phyloP scores from a whole-genome alignment of 2,329 filamentous ascomycete species.

The Blumeria graminis region DNA sequence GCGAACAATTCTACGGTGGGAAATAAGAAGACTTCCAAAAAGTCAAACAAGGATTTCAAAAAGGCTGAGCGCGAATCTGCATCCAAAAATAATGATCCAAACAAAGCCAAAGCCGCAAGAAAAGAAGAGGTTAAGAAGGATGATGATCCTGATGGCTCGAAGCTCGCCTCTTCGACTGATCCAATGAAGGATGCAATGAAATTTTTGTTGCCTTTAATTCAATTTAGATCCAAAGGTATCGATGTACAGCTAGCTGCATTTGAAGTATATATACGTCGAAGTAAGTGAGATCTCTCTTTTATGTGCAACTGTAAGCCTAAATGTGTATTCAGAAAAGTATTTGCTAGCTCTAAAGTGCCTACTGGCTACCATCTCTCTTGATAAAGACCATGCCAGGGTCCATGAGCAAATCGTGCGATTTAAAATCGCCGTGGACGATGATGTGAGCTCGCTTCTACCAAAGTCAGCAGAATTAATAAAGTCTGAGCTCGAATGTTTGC shows the following conservation, averaged over 20 bases:
- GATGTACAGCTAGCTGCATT: slow-evolving; percentile 70
- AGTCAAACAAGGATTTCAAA: slow-evolving; percentile 61
- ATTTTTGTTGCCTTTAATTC: slow-evolving; percentile 58
- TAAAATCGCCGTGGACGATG: slow-evolving; percentile 32
- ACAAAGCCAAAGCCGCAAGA: slow-evolving; percentile 38
- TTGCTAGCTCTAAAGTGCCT: slow-evolving; percentile 72
- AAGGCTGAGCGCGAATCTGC: slow-evolving; percentile 55
- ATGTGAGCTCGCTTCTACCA: slow-evolving; percentile 32
- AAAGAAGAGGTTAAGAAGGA: slow-evolving; percentile 56
- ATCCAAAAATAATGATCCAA: slow-evolving; percentile 64
- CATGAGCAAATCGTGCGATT: slow-evolving; percentile 53
- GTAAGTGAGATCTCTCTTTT: slow-evolving; percentile 28
- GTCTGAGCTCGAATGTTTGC: slow-evolving; percentile 36
- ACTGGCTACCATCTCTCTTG: slow-evolving; percentile 43
- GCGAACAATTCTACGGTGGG: slow-evolving; percentile 35
- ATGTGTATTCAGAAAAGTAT: slow-evolving; percentile 42
- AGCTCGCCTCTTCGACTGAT: slow-evolving; percentile 56
- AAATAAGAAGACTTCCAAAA: slow-evolving; percentile 71
- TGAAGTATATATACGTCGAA: slow-evolving; percentile 64
- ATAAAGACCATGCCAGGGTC: slow-evolving; percentile 44
- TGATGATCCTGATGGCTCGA: slow-evolving; percentile 61
- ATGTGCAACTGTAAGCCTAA: slow-evolving; percentile 1
- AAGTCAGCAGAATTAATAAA: slow-evolving; percentile 47
- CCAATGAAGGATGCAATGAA: slow-evolving; percentile 73
- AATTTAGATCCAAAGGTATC: slow-evolving; percentile 58